These are phyloP conservation scores for Lobosporangium transversale DNA, from an alignment of 192 early-diverging fungal species.

Conservation along the genomic window DNA sequence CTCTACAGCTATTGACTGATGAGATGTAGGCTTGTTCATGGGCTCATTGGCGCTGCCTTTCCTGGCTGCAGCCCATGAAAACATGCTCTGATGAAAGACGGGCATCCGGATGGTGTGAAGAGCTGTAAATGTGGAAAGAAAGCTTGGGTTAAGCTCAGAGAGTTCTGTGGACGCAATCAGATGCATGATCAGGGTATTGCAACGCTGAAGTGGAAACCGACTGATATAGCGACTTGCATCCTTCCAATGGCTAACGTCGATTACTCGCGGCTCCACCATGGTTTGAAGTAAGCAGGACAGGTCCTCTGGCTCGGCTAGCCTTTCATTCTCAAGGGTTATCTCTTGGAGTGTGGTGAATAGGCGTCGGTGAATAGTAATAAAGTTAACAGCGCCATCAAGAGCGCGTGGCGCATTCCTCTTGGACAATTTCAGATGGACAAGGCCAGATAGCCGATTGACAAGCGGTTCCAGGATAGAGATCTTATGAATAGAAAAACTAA, in stretches of 20 bases:
- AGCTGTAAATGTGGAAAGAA: not conserved
- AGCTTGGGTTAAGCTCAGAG: not conserved
- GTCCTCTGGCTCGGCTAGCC: not conserved
- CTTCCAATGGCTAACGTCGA: slow-evolving; percentile 19
- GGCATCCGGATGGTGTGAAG: slow-evolving; percentile 8
- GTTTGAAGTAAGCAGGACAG: slow-evolving; percentile 15
- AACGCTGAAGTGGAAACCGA: slow-evolving; percentile 10
- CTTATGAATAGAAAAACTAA: slow-evolving; percentile 16
- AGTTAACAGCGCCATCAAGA: slow-evolving; percentile 5
- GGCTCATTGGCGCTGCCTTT: too few species aligned
- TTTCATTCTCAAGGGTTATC: not conserved
- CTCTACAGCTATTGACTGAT: too few species aligned
- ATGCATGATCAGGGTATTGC: slow-evolving; percentile 14
- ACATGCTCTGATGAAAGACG: slow-evolving; percentile 16
- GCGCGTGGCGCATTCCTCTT: not conserved
- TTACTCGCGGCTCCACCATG: slow-evolving; percentile 11
- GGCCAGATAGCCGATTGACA: slow-evolving; percentile 10
- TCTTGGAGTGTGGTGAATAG: slow-evolving; percentile 12
- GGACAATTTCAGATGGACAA: slow-evolving; percentile 9
- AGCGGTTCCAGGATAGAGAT: not conserved
- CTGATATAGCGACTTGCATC: slow-evolving; percentile 9
- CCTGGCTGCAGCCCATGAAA: slow-evolving; percentile 9
- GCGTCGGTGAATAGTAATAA: slow-evolving; percentile 9
- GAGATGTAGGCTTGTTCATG: too few species aligned
- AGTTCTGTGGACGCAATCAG: not conserved